A percentile compares a stretch with the other conserved stretches of the same genome.
These are phyloP conservation scores for Tubosaeta sp. DNA, from an alignment of 768 basidiomycete genomes.

Conservation along the genomic window DNA sequence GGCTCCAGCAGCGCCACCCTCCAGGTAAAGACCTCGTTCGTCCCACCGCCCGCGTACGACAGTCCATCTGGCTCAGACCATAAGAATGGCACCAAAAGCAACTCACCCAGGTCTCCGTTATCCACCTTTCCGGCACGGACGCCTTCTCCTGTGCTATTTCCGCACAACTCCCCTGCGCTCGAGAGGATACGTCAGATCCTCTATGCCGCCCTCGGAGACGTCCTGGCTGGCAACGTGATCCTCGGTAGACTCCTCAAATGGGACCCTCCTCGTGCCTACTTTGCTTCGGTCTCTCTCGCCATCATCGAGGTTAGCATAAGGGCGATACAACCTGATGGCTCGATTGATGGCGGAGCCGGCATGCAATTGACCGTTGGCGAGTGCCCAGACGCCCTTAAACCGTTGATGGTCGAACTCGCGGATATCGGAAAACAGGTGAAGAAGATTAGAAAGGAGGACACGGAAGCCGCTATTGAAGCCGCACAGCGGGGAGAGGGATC, in stretches of 20 bases:
- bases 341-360: slow-evolving; percentile 49
- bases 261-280: slow-evolving; percentile 75
- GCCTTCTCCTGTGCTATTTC: slow-evolving; percentile 45
- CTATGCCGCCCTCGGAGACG: slow-evolving; percentile 75
- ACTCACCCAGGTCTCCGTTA: slow-evolving; percentile 15
- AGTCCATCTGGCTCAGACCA: slow-evolving; percentile 19
- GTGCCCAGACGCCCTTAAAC: slow-evolving; percentile 59
- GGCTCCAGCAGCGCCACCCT: slow-evolving; percentile 35
- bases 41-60: slow-evolving; percentile 67
- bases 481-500: slow-evolving; percentile 31
- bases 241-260: slow-evolving; percentile 52
- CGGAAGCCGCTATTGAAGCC: slow-evolving; percentile 43
- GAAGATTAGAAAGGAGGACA: slow-evolving; percentile 53
- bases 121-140: slow-evolving; percentile 37
- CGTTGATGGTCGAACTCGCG: slow-evolving; percentile 66
- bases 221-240: slow-evolving; percentile 49
- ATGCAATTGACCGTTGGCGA: slow-evolving; percentile 49
- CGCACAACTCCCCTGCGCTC: slow-evolving; percentile 46
- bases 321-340: slow-evolving; percentile 43
- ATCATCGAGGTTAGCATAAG: slow-evolving; percentile 63
- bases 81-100: slow-evolving; percentile 9
- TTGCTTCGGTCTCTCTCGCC: slow-evolving; percentile 68
- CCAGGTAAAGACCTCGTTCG: slow-evolving; percentile 54
- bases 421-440: slow-evolving; percentile 49
- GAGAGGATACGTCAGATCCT: slow-evolving; percentile 83